A percentile compares a stretch with the other conserved stretches of the same genome.
These are phyloP conservation scores for Hyphopichia burtonii DNA, from an alignment of 1,139 yeast genomes.

Conservation along the genomic window DNA sequence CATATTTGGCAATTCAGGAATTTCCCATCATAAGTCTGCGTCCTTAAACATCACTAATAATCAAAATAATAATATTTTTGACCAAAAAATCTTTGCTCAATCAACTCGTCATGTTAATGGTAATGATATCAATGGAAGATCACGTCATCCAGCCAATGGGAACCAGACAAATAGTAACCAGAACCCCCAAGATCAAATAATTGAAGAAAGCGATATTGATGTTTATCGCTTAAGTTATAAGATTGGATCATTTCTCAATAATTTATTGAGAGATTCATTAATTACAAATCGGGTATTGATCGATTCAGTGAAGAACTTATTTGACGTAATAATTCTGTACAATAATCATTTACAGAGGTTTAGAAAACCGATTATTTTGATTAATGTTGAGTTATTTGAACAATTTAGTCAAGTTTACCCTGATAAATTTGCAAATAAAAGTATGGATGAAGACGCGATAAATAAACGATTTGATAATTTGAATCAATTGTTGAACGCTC, in stretches of 20 bases:
- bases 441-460: constrained; percentile 39
- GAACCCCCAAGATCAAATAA: constrained; percentile 1
- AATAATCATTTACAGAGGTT: constrained; percentile 55
- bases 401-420: constrained; percentile 40
- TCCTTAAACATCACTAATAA: constrained; percentile 1
- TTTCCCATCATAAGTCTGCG: background rate
- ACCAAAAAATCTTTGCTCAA: constrained; percentile 20
- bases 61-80: constrained; percentile 28
- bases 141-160: background rate
- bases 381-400: constrained; percentile 47
- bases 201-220: constrained; percentile 22
- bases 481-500: constrained; percentile 48
- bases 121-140: background rate
- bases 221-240: constrained; percentile 50
- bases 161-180: background rate
- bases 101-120: constrained; percentile 6
- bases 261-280: constrained; percentile 65
- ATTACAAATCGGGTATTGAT: constrained; percentile 61
- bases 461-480: constrained; percentile 44
- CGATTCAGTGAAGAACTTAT: constrained; percentile 42
- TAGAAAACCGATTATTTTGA: constrained; percentile 54
- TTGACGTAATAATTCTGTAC: constrained; percentile 51
- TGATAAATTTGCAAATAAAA: constrained; percentile 34
- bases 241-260: constrained; percentile 61
- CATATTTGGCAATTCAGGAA: background rate